Evolutionary conservation across 176 grass and related monocot genomes (phyloP), one percentile per base, ranked within the genome.

Genomic region (Leersia perrieri): DNA sequence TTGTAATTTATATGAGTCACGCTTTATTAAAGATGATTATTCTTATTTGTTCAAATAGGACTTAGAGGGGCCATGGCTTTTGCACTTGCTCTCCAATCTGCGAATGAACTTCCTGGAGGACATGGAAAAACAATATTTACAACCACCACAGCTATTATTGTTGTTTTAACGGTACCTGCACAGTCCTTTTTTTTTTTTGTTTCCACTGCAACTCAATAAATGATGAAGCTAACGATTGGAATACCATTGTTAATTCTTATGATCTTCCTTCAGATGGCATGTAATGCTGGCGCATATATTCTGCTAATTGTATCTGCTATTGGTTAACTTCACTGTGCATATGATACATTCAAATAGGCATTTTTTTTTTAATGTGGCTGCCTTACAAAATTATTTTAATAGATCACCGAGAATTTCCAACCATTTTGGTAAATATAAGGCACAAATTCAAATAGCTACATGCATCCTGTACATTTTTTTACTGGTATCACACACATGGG

Each of bases 1-100:
- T 82, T n/a, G 20, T 11, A 44, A 34, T 61, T 82, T 73, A 1
- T 67, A 36, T 71, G 31, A 82, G 8, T 23, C 9, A 41, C 15
- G 60, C 18, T 44, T 72, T 2, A 57, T 33, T 44, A 20, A 81
- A 31, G 8, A 35, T 42, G 22, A 68, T 20, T 49, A 31, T 75
- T 86, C 22, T 82, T 85, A 60, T 87, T 47, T 82, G 65, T 41
- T 73, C 55, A 77, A 81, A 72, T 78, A 98, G 96, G 96, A 27
- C 90, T 98, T 78, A 95, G 96, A 90, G 96, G 96, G 28, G 96
- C 96, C 14, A 98, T 98, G 96, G 96, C 96, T 84, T 98, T 98
- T 93, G 96, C 96, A 1, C 96, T 98, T 95, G 96, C 96, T 76
- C 88, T 98, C 38, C 96, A 98, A 78, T 98, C 96, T 86, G 88